Evolutionary conservation across 495 filamentous ascomycete genomes (phyloP).

Genomic region (Penicillium soppii): DNA sequence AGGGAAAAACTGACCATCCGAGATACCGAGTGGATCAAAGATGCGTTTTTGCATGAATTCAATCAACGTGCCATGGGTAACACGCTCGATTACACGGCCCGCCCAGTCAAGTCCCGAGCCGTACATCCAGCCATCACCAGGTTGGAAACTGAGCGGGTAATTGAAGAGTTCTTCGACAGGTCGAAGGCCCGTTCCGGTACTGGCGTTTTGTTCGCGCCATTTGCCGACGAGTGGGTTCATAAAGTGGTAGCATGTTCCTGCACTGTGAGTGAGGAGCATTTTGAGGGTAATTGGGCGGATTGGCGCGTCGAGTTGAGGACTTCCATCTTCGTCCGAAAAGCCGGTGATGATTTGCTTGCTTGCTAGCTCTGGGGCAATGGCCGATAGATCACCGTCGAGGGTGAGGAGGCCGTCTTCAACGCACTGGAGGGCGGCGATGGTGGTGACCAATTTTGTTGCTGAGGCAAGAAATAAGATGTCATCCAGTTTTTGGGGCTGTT

Average conservation of each 20-base stretch:
- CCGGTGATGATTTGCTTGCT: slow-evolving; percentile 39
- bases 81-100: slow-evolving; percentile 41
- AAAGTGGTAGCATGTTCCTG: slow-evolving; percentile 47
- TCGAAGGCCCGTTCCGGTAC: slow-evolving; percentile 6
- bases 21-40: slow-evolving; percentile 44
- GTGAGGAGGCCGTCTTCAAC: slow-evolving; percentile 45
- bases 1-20: slow-evolving; percentile 41
- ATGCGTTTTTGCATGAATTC: slow-evolving; percentile 48
- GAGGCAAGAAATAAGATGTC: slow-evolving; percentile 33
- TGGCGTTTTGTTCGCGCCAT: slow-evolving; percentile 35
- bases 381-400: slow-evolving; percentile 40
- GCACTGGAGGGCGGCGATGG: slow-evolving; percentile 43
- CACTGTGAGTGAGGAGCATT: slow-evolving; percentile 50
- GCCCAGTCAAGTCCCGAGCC: slow-evolving; percentile 53
- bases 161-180: slow-evolving; percentile 26
- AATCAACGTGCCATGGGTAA: slow-evolving; percentile 36
- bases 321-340: slow-evolving; percentile 30
- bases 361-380: slow-evolving; percentile 39
- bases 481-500: slow-evolving; percentile 29
- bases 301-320: slow-evolving; percentile 21
- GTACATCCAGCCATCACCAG: slow-evolving; percentile 51
- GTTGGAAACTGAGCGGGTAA: slow-evolving; percentile 46
- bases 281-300: slow-evolving; percentile 37
- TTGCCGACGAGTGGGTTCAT: slow-evolving; percentile 30
- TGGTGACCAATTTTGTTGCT: slow-evolving; percentile 23